Conservation (phyloP, 441 rosid genomes). For the Aquilaria agallochum region DNA sequence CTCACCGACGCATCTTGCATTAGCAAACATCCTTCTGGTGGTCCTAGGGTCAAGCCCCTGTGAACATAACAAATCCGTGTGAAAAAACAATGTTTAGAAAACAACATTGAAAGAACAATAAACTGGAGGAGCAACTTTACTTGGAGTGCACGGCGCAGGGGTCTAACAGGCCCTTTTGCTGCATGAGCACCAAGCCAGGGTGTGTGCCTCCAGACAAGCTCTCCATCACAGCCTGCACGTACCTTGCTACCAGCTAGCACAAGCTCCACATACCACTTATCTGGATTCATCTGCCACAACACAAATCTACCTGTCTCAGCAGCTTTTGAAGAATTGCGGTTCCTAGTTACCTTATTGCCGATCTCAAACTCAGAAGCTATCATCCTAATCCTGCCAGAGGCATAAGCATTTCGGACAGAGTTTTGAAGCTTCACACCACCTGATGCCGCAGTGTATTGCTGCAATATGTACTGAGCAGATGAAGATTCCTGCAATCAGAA, state of each 20-base stretch:
- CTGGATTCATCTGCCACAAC: conserved; percentile 72
- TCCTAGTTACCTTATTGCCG: conserved; percentile 44
- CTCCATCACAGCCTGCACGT: conserved; percentile 68
- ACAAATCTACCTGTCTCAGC: conserved; percentile 63
- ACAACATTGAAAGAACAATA: not conserved
- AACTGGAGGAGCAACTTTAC: conserved; percentile 19
- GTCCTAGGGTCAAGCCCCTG: conserved; percentile 74
- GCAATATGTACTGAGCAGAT: conserved; percentile 64
- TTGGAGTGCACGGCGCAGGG: conserved; percentile 72
- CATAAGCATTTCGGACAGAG: conserved; percentile 54
- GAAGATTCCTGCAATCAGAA: conserved; percentile 46
- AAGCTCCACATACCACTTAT: conserved; percentile 75
- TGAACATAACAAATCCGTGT: conserved; percentile 4
- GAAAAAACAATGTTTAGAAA: not conserved
- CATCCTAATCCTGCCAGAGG: conserved; percentile 71
- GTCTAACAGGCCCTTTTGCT: conserved; percentile 70
- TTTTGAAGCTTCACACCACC: conserved; percentile 59
- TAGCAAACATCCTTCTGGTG: conserved; percentile 58
- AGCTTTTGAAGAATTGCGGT: conserved; percentile 43
- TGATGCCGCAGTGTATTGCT: conserved; percentile 63
- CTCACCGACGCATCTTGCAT: conserved; percentile 68
- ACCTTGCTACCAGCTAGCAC: conserved; percentile 64
- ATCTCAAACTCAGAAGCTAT: conserved; percentile 66
- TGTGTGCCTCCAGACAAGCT: conserved; percentile 73
- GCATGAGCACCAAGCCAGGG: conserved; percentile 75